Evolutionary conservation across 1,284 basidiomycete species (phyloP), one percentile per base, ranked within the genome.

Genomic region (Cutaneotrichosporon dermatis): DNA sequence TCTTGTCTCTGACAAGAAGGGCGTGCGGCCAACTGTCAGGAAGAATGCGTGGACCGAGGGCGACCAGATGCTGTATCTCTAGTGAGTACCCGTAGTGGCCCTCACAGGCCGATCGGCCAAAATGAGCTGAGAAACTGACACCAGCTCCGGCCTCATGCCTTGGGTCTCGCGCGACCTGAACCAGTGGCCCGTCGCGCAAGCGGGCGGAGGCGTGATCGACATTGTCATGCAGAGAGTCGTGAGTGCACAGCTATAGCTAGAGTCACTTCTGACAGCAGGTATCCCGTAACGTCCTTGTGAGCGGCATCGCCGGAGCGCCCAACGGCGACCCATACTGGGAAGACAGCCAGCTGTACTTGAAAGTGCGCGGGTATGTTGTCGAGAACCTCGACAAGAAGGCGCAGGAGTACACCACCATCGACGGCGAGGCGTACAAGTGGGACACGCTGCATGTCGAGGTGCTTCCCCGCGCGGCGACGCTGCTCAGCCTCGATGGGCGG

Each of bases 381-480:
- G 87, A 86, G 66, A 88, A 89, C 10, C 79, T 86, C 6, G 74
- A 78, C 16, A 81, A 83, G 39, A 86, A 85, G 2, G 78, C 80
- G 64, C 75, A 90, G 80, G 63, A 63, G 10, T 59, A 62, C 6
- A 68, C 75, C 48, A 73, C 76, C 13, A 71, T 79, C 42, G 94
- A 98, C 70, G 94, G 94, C 13, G 94, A 98, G 79, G 76, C 79
- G 12, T 88, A 86, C 69, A 87, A 88, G 1, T 90, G 90, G 68
- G 83, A 86, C 67, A 83, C 87, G 58, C 93, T 88, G 74, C 86
- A 92, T 67, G 88, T 96, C 5, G 90, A 96, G 74, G 86, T 90
- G 6, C 85, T 90, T 66, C 82, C 82, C 25, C 83, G 85, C 5
- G 76, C 90, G 13, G 90, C 84, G 13, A 87, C 84, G 0, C 75